These are phyloP conservation scores for Alternaria arbusti DNA, from an alignment of 2,329 filamentous ascomycete species.

Conservation along the genomic window DNA sequence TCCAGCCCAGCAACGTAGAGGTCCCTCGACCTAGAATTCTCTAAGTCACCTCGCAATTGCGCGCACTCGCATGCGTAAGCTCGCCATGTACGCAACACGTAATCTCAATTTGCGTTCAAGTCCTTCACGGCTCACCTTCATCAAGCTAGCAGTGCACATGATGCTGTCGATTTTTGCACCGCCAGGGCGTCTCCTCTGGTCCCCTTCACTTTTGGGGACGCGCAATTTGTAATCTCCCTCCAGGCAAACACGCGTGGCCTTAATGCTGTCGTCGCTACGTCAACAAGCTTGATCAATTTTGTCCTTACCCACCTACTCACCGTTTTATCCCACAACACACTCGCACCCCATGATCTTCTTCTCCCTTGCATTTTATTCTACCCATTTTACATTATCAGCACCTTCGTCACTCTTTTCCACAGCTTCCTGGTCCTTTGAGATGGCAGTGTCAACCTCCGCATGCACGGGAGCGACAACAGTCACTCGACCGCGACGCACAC, in stretches of 20 bases:
- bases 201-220: neutral
- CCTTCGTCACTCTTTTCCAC: neutral
- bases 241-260: neutral
- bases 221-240: neutral
- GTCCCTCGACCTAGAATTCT: neutral
- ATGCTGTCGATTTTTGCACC: neutral
- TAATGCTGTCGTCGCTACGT: neutral
- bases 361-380: neutral
- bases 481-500: neutral
- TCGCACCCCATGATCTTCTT: neutral
- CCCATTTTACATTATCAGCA: neutral
- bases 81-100: neutral
- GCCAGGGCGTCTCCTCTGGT: neutral
- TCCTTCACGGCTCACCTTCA: neutral
- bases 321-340: neutral
- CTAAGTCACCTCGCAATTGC: neutral
- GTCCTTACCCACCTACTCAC: neutral
- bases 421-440: neutral
- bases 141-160: neutral
- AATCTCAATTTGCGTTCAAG: neutral
- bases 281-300: neutral
- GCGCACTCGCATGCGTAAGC: neutral
- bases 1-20: neutral
- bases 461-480: neutral
- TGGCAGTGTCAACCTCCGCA: neutral